Evolutionary conservation across 2,329 filamentous ascomycete genomes (phyloP).

Genomic region (Furcasterigmium sp.): DNA sequence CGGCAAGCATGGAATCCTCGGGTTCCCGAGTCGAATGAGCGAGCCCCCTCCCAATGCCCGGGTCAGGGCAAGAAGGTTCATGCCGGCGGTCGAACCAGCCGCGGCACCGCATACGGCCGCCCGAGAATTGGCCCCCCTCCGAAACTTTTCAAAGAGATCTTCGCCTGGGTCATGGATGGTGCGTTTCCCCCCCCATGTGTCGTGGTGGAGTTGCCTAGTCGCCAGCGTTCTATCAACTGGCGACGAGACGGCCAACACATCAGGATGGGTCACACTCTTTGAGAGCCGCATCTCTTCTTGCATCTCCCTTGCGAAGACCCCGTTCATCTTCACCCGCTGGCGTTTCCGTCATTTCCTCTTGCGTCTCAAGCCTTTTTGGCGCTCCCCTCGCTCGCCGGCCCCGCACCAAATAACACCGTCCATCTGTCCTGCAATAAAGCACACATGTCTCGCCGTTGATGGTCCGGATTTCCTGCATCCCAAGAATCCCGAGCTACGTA

Average conservation of each 20-base stretch:
- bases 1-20: no score
- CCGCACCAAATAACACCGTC: conserved; percentile 37
- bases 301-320: conserved; percentile 32
- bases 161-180: conserved; percentile 34
- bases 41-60: not conserved
- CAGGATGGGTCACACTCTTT: conserved; percentile 65
- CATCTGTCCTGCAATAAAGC: conserved; percentile 56
- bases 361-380: conserved; percentile 28
- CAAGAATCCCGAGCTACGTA: conserved; percentile 40
- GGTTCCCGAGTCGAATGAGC: no score
- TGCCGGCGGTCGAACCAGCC: conserved; percentile 3
- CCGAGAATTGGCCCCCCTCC: conserved; percentile 13
- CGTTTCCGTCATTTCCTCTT: conserved; percentile 27
- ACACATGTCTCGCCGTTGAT: conserved; percentile 57
- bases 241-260: conserved; percentile 86
- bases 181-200: conserved; percentile 40
- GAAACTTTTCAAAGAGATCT: conserved; percentile 45
- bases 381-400: conserved; percentile 31
- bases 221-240: conserved; percentile 69
- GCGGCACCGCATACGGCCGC: not conserved
- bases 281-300: conserved; percentile 64
- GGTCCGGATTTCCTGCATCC: conserved; percentile 43
- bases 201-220: conserved; percentile 59
- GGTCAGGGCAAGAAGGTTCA: not conserved
- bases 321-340: conserved; percentile 32